phyloP scores from a whole-genome alignment of 2,329 filamentous ascomycete species.

The Trichoderma sp. region DNA sequence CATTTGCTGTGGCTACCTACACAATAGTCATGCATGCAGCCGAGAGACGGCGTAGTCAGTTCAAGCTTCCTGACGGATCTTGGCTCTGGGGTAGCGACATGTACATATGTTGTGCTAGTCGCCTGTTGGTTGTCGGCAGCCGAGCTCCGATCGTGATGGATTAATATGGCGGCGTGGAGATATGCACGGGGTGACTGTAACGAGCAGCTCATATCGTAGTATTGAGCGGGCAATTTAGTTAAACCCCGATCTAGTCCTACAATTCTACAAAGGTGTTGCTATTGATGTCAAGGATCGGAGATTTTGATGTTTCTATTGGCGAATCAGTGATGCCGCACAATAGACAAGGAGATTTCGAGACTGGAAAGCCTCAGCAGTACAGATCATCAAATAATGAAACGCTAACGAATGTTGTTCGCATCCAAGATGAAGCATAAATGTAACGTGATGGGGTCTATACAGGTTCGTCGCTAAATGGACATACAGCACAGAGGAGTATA shows the following conservation, averaged over 20 bases:
- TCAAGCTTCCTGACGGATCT: not conserved
- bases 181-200: not conserved
- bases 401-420: not conserved
- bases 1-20: not conserved
- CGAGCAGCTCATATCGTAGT: not conserved
- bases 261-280: not conserved
- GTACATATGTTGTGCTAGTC: not conserved
- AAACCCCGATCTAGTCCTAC: not conserved
- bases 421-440: not conserved
- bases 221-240: not conserved
- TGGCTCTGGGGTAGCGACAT: not conserved
- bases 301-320: not conserved
- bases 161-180: not conserved
- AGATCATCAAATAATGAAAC: not conserved
- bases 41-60: not conserved
- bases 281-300: not conserved
- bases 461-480: too few relatives aligned
- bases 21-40: not conserved
- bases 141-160: slow-evolving; percentile 5
- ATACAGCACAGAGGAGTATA: not conserved
- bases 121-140: not conserved
- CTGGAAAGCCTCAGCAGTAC: not conserved
- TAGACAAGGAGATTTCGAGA: not conserved
- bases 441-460: too few relatives aligned
- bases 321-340: not conserved